Evolutionary conservation across 352 stramenopile genomes (phyloP), one percentile per base, ranked within the genome.

Genomic region (Phytophthora chlamydospora): DNA sequence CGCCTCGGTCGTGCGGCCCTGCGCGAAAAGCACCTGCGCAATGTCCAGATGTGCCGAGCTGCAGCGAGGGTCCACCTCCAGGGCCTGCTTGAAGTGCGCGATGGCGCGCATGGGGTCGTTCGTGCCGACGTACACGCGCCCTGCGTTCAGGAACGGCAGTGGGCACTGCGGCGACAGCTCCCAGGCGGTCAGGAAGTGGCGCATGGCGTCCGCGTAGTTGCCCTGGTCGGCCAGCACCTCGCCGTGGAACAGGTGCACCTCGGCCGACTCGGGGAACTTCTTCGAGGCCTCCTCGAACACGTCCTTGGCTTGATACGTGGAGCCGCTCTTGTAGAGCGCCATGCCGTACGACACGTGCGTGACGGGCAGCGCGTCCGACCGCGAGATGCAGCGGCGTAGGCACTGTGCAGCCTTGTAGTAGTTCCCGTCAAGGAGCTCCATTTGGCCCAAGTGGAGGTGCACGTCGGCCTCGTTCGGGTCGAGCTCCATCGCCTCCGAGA

Each of bases 271-370:
- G 1, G 85, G 83, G 46, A 95, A 95, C 21, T 64, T 66, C 34
- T 65, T 79, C 11, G 75, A 74, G 1, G 86, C 86, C 29, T 90
- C 80, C 2, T 88, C 65, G 27, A 95, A 95, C 45, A 93, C 78
- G 47, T 95, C 86, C 53, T 89, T 85, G 10, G 84, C 83, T 64
- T 95, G 86, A 58, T 88, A 93, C 16, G 83, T 75, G 0, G 85
- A 95, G 3, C 86, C 85, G 36, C 83, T 90, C 56, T 93, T 93
- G 71, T 93, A 95, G 12, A 95, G 74, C 47, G 86, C 86, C 85
- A 93, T 95, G 39, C 81, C 86, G 65, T 93, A 95, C 16, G 83
- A 88, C 10, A 95, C 76, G 42, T 93, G 79, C 0, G 77, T 91
- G 13, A 93, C 82, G 0, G 83, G 77, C 24, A 95, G 65, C 24